These are phyloP conservation scores for Colletotrichum sojae DNA, from an alignment of 2,329 filamentous ascomycete genomes.

Conservation along the genomic window DNA sequence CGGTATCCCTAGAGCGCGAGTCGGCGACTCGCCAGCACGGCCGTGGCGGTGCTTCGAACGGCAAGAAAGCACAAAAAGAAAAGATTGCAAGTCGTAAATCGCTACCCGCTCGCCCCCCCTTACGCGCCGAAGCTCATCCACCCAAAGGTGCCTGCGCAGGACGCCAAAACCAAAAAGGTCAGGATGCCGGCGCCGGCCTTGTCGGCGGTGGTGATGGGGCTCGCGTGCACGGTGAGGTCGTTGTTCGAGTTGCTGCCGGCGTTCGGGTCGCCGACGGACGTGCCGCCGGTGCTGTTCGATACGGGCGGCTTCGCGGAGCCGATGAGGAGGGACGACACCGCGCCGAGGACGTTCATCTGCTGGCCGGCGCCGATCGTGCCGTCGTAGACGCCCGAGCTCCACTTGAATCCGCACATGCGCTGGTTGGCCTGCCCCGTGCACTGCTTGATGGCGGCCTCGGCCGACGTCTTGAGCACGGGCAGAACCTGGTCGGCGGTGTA, in stretches of 20 bases:
- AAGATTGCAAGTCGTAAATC: constrained; percentile 25
- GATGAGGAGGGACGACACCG: constrained; percentile 68
- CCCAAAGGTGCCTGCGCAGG: constrained; percentile 57
- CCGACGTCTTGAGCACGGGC: constrained; percentile 66
- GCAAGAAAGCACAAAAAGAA: constrained; percentile 10
- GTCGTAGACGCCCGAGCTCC: constrained; percentile 66
- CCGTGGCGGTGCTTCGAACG: constrained; percentile 23
- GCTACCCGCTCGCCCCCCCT: constrained; percentile 18
- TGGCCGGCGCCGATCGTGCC: constrained; percentile 71
- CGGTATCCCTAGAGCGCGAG: constrained; percentile 32
- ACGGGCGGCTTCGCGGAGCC: constrained; percentile 56
- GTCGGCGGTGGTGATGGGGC: constrained; percentile 59
- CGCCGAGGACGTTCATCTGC: constrained; percentile 71
- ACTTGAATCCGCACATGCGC: constrained; percentile 68
- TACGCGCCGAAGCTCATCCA: constrained; percentile 63
- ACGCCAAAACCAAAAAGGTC: constrained; percentile 60
- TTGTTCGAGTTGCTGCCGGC: constrained; percentile 56
- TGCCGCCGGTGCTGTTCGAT: constrained; percentile 66
- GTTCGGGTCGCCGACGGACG: constrained; percentile 58
- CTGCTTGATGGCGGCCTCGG: constrained; percentile 66
- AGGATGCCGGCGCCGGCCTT: constrained; percentile 64
- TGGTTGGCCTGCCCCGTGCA: constrained; percentile 66
- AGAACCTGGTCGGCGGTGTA: constrained; percentile 65
- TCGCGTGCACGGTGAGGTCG: constrained; percentile 47
- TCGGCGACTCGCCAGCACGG: constrained; percentile 26